Percentiles rank a stretch among this genome's conserved stretches.
phyloP scores from a whole-genome alignment of 163 green algal species.

The Picocystis sp. region DNA sequence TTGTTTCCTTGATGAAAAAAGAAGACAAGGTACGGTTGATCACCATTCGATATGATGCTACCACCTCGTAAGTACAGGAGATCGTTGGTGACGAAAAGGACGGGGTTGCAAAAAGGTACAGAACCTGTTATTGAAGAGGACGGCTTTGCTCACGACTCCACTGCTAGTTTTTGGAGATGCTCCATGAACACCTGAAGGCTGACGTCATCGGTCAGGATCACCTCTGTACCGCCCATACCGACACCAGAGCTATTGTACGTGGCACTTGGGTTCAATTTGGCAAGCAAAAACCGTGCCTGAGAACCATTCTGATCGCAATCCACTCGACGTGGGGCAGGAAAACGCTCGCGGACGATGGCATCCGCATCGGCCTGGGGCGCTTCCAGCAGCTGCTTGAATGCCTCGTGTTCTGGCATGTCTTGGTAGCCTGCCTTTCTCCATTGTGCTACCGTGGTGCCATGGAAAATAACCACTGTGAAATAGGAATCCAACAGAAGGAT shows the following conservation, averaged over 20 bases:
- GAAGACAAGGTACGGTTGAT: too few relatives aligned
- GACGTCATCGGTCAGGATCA: conserved; percentile 82
- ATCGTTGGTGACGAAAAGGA: too few relatives aligned
- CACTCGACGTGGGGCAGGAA: conserved; percentile 78
- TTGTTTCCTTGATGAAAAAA: too few relatives aligned
- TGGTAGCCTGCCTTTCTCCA: conserved; percentile 93
- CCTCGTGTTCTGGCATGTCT: conserved; percentile 55
- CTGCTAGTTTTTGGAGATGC: conserved; percentile 80
- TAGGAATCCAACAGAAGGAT: conserved; percentile 96
- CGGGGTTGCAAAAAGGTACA: too few relatives aligned
- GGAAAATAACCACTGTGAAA: conserved; percentile 88
- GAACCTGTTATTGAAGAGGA: conserved; percentile 14
- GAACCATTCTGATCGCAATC: conserved; percentile 89
- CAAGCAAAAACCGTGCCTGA: conserved; percentile 88
- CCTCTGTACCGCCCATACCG: not conserved
- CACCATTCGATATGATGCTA: too few relatives aligned
- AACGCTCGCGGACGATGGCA: conserved; percentile 52
- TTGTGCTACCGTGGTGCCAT: conserved; percentile 77
- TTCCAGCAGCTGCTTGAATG: conserved; percentile 69
- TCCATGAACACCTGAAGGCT: conserved; percentile 84
- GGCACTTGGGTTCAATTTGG: conserved; percentile 82
- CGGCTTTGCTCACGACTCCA: conserved; percentile 47
- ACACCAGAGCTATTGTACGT: conserved; percentile 57
- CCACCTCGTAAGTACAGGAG: too few relatives aligned
- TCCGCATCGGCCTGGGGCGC: conserved; percentile 53